Evolutionary conservation across 768 basidiomycete genomes (phyloP), one percentile per base, ranked within the genome.

Genomic region (Russula earlei): DNA sequence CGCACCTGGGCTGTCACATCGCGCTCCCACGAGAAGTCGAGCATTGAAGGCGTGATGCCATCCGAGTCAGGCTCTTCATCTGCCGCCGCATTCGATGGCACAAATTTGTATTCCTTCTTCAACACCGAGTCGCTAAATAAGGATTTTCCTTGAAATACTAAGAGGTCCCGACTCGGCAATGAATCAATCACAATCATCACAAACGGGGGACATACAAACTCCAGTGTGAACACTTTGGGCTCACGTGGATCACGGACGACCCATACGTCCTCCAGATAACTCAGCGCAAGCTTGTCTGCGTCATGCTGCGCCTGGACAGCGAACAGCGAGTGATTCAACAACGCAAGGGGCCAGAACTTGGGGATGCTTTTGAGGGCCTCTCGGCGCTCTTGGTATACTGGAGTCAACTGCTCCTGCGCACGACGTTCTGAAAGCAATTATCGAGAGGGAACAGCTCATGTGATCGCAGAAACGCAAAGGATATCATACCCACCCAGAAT

Each of bases 121-220:
- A 92, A 69, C 37, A 90, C 78, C 44, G 73, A 72, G 69, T 91
- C 82, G 20, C 74, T 73, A 92, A 92, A 73, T 81, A 88, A 20
- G 87, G 87, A 72, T 92, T 92, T 66, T 89, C 78, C 69, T 86
- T 88, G 77, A 91, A 92, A 66, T 86, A 67, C 90, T 92, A 64
- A 31, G 14, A 29, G 29, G 10, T 14, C 7, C 12, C 29, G 43
- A 19, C 49, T 61, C 36, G 47, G 36, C 24, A 14, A 36, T 41
- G 5, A 36, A 37, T 61, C 38, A 54, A 48, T 42, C 25, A 31
- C 37, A 49, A 20, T 52, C 51, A 57, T 45, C 50, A 22, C 42
- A 52, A 49, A 54, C 48, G 49, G 31, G 49, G 49, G 81, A n/a
- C 92, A 66, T 69, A 94, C 93, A 71, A 96, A 91, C 75, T 93